Base-by-base conservation (phyloP, 768 basidiomycete species). In the Kwoniella shandongensis region DNA sequence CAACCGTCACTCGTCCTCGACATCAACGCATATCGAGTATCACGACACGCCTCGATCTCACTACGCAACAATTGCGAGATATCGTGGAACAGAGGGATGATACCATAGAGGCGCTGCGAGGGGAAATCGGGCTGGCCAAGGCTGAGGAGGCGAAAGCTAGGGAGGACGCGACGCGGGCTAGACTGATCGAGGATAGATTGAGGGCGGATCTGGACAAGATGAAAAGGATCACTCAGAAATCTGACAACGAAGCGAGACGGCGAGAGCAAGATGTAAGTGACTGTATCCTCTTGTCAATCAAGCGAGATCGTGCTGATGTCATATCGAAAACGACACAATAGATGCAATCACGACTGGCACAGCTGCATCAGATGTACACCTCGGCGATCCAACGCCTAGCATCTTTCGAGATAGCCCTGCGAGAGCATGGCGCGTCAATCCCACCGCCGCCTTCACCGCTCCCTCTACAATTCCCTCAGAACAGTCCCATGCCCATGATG, bases 41-140 rank as follows among this genome's bases (percentile, higher is more conserved):
- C 13, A 40, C 56, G 15, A 25, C 52, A 26, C 54, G 59, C 11
- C 50, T 44, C 23, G 51, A 62, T 44, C 47, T 62, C 32, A 30
- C 23, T 26, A 42, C 53, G 5, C 42, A 54, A 15, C 62, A 72
- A 35, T 54, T 75, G n/a, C 44, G 66, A 38, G 58, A 62, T 17
- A 54, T 75, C 6, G 52, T 76, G 45, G 53, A 61, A 4, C 55
- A 66, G 40, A 54, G 61, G 7, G 70, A 72, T 42, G 44, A 53
- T 36, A 66, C 57, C 42, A 69, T 72, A 7, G 70, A 72, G 47
- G 22, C 52, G 4, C 45, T 72, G 6, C 54, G 70, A 30, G 70
- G 63, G 17, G 70, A 72, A 44, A 67, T 72, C 38, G 70, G 70
- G 0, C 29, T 44, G 36, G 65, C 67, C 4, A 72, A 69, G 42